Base-by-base conservation (phyloP, 495 filamentous ascomycete species). In the Aspergillus egyptiacus region DNA sequence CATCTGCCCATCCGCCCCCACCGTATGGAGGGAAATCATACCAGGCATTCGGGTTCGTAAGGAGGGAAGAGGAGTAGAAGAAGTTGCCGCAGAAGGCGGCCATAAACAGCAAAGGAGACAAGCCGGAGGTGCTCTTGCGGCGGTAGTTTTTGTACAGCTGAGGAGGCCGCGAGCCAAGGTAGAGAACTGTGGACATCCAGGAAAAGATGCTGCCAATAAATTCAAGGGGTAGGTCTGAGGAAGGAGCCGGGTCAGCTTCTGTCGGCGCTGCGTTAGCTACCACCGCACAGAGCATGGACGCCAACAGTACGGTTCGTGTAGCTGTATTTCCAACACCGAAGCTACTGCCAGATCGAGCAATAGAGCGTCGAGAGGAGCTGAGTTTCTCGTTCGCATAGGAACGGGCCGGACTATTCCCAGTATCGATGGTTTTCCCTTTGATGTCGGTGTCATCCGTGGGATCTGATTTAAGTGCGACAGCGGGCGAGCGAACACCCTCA, bases 1-100 rank as follows among this genome's bases (percentile, higher is more conserved):
- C 56, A 24, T 79, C 83, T 10, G 74, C 83, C 77, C 85, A 84
- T 33, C 84, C 84, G 18, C 77, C 69, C 19, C 79, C 79, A n/a
- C 84, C 83, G 53, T 84, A 79, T 0, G 85, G 68, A 7, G 70
- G 65, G 37, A 76, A 80, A 49, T 79, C 67, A 45, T 64, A 57
- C 84, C 83, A 86, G 24, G 78, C 84, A 47, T 80, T 77, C 5
- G 85, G 84, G 59, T 86, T 88, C 5, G 82, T 72, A 18, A 84
- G 58, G 6, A 88, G 63, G 9, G 83, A 85, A 28, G 71, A 52
- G 10, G 81, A 83, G 67, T 88, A 88, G 70, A 86, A 86, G 38
- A 85, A 57, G 59, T 88, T 88, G 13, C 84, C 84, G 54, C 73
- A 75, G 59, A 88, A 88, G 11, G 84, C 84, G 9, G 84, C 84